These are phyloP conservation scores for Podila epigama DNA, from an alignment of 192 early-diverging fungal genomes.

Conservation along the genomic window DNA sequence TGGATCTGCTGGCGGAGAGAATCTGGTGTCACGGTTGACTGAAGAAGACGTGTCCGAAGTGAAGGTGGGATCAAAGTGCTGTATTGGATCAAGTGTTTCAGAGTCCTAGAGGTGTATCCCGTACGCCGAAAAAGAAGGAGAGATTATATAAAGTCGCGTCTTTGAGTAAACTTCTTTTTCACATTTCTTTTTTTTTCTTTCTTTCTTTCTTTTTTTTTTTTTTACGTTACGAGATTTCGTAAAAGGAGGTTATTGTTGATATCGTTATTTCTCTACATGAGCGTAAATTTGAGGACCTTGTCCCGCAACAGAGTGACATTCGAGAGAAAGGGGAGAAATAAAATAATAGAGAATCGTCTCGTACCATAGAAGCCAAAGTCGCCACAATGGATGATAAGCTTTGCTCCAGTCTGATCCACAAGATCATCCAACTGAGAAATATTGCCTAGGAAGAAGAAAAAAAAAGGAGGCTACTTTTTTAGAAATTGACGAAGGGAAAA, in stretches of 20 bases:
- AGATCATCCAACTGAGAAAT: constrained; percentile 65
- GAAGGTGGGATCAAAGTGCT: constrained; percentile 58
- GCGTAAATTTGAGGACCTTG: no score
- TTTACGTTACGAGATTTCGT: no score
- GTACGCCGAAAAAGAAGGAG: background rate
- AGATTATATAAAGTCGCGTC: no score
- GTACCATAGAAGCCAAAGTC: constrained; percentile 72
- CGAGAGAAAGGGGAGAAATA: background rate
- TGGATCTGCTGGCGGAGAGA: constrained; percentile 54
- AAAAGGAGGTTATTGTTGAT: no score
- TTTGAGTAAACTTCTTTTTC: no score
- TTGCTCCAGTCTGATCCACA: constrained; percentile 60
- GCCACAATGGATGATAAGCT: constrained; percentile 63
- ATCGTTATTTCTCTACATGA: no score
- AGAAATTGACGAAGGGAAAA: background rate
- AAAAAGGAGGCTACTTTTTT: background rate
- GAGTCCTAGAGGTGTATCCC: constrained; percentile 45
- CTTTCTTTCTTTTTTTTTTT: no score
- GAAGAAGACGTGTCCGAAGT: constrained; percentile 48
- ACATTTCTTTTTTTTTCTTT: no score
- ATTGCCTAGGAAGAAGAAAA: constrained; percentile 46
- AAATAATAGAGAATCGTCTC: background rate
- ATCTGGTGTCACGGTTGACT: constrained; percentile 41
- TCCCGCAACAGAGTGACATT: no score
- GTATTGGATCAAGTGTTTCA: constrained; percentile 65